A percentile compares a stretch with the other conserved stretches of the same genome.
These are phyloP conservation scores for Forsythia viridissima DNA, from an alignment of 257 asterid genomes.

Conservation along the genomic window DNA sequence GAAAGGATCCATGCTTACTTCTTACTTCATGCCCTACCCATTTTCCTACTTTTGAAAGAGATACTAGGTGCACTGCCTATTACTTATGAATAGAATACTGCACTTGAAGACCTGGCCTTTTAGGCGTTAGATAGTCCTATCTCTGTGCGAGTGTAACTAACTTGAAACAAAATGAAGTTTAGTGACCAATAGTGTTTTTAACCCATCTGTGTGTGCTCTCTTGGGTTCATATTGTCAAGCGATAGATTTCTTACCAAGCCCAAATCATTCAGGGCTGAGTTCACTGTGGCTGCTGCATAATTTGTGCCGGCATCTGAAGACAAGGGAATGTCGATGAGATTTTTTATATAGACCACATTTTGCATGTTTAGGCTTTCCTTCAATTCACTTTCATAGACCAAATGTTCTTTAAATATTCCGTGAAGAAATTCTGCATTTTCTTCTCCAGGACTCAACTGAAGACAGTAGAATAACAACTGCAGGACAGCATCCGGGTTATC, in stretches of 20 bases:
- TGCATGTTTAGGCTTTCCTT: slow-evolving; percentile 72
- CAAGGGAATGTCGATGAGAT: slow-evolving; percentile 65
- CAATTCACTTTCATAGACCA: slow-evolving; percentile 58
- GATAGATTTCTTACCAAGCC: slow-evolving; percentile 58
- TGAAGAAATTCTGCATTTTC: slow-evolving; percentile 34
- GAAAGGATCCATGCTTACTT: too few species aligned
- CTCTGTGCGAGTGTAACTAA: too few species aligned
- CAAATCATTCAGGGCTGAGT: slow-evolving; percentile 57
- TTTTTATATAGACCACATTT: slow-evolving; percentile 48
- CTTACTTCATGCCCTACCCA: too few species aligned
- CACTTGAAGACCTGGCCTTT: too few species aligned
- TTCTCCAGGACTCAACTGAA: slow-evolving; percentile 61
- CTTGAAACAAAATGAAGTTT: too few species aligned
- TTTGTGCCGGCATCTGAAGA: slow-evolving; percentile 38
- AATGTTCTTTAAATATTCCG: slow-evolving; percentile 51
- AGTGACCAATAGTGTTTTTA: too few species aligned
- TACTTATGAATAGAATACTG: too few species aligned
- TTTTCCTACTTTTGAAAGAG: too few species aligned
- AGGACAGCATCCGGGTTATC: slow-evolving; percentile 78
- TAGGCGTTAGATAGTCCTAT: too few species aligned
- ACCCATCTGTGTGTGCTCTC: too few species aligned
- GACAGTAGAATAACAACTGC: slow-evolving; percentile 67
- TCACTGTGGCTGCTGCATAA: slow-evolving; percentile 37
- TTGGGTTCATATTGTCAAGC: too few species aligned
- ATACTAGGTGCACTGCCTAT: too few species aligned